A percentile compares a stretch with the other conserved stretches of the same genome.
Conservation (phyloP, 2,329 filamentous ascomycete genomes). For the Coleophoma crateriformis region DNA sequence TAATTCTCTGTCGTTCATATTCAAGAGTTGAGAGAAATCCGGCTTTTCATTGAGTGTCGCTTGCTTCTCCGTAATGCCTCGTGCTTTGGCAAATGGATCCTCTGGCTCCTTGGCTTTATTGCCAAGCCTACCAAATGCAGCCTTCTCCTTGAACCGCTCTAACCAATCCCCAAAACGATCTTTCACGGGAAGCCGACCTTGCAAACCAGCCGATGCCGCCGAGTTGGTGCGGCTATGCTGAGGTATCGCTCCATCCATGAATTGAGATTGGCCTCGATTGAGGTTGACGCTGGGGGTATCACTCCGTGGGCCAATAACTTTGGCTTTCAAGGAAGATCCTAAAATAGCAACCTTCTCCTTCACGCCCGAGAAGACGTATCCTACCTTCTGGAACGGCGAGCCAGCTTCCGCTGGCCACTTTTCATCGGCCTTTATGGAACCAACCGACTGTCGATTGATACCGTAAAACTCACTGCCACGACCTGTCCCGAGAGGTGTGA, state of each 20-base stretch:
- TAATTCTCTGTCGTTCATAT: conserved; percentile 21
- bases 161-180: conserved; percentile 40
- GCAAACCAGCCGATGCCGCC: conserved; percentile 8
- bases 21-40: conserved; percentile 21
- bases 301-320: conserved; percentile 19
- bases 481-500: conserved; percentile 19
- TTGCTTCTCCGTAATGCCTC: conserved; percentile 18
- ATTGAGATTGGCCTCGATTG: conserved; percentile 49
- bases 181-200: conserved; percentile 11
- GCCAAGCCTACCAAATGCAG: conserved; percentile 31
- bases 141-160: conserved; percentile 36
- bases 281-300: conserved; percentile 39
- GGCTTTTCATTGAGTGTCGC: conserved; percentile 11
- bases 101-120: conserved; percentile 20
- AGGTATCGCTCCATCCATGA: conserved; percentile 27
- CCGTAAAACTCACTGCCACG: conserved; percentile 17
- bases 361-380: conserved; percentile 10
- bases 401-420: conserved; percentile 12
- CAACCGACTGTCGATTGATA: conserved; percentile 13
- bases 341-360: conserved; percentile 14
- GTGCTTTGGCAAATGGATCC: conserved; percentile 33
- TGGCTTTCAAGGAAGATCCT: conserved; percentile 21
- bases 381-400: conserved; percentile 9
- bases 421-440: conserved; percentile 9
- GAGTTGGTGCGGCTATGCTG: conserved; percentile 35